A percentile compares a stretch with the other conserved stretches of the same genome.
These are phyloP conservation scores for Aspergillus nidulans DNA, from an alignment of 495 filamentous ascomycete species.

Conservation along the genomic window DNA sequence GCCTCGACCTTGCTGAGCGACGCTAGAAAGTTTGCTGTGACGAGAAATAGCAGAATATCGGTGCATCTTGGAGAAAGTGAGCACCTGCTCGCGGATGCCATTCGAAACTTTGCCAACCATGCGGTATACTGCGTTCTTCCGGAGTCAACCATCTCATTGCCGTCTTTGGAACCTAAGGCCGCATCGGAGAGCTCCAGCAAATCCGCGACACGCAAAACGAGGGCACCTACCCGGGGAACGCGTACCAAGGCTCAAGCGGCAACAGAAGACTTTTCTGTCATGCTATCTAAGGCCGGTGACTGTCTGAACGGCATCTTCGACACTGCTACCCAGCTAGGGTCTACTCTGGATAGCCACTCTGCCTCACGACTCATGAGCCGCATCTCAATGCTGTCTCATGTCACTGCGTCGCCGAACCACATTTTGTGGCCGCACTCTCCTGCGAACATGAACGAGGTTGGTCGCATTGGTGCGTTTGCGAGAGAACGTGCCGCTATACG, in stretches of 20 bases:
- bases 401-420: constrained; percentile 29
- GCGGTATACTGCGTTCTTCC: constrained; percentile 83
- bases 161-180: constrained; percentile 48
- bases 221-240: constrained; percentile 26
- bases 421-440: constrained; percentile 34
- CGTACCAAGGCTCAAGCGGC: constrained; percentile 29
- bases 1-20: constrained; percentile 29
- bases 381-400: constrained; percentile 45
- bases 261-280: constrained; percentile 38
- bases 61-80: constrained; percentile 42
- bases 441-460: constrained; percentile 44
- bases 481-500: constrained; percentile 41
- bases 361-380: constrained; percentile 43
- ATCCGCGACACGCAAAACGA: constrained; percentile 23
- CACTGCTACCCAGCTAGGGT: constrained; percentile 38
- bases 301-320: constrained; percentile 35
- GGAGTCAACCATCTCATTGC: constrained; percentile 85
- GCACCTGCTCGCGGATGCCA: constrained; percentile 51
- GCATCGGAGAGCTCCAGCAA: constrained; percentile 21
- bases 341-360: constrained; percentile 42
- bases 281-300: constrained; percentile 40
- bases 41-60: constrained; percentile 37
- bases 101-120: constrained; percentile 68
- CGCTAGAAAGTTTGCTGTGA: constrained; percentile 32
- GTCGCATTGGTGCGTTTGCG: constrained; percentile 42